These are phyloP conservation scores for Rhynchospora breviuscula DNA, from an alignment of 176 grass and related monocot genomes.

Conservation along the genomic window DNA sequence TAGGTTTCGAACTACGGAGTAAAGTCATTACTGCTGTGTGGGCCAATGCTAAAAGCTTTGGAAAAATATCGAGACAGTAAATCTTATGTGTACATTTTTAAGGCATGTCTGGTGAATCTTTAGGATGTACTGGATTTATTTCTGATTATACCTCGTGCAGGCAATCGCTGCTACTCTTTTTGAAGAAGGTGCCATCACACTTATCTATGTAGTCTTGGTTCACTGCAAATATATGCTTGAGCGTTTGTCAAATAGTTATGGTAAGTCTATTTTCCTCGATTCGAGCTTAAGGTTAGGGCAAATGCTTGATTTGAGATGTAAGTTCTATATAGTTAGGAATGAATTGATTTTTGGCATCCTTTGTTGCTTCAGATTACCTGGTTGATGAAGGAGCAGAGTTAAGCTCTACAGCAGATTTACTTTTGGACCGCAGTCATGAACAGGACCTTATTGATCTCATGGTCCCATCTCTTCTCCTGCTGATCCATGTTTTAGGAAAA, in stretches of 20 bases:
- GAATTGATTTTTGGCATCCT: slow-evolving; percentile 22
- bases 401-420: slow-evolving; percentile 87
- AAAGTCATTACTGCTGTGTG: too few relatives aligned
- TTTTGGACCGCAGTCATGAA: slow-evolving; percentile 86
- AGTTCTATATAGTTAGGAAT: slow-evolving; percentile 9
- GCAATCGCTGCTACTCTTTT: slow-evolving; percentile 80
- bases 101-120: slow-evolving; percentile 1
- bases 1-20: not conserved
- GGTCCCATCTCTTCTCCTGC: slow-evolving; percentile 86
- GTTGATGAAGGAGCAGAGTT: slow-evolving; percentile 94
- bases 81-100: slow-evolving; percentile 7
- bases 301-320: slow-evolving; percentile 2
- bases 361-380: slow-evolving; percentile 76
- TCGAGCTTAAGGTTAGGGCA: not conserved
- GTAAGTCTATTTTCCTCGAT: slow-evolving; percentile 35
- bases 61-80: too few relatives aligned
- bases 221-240: slow-evolving; percentile 97
- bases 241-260: slow-evolving; percentile 89
- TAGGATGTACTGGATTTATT: not conserved
- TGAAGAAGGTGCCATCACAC: slow-evolving; percentile 88
- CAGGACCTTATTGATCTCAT: slow-evolving; percentile 85
- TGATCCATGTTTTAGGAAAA: slow-evolving; percentile 80
- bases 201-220: slow-evolving; percentile 83
- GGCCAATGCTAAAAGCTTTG: too few relatives aligned
- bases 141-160: slow-evolving; percentile 36